Base-by-base conservation (phyloP, 116 monocot genomes). In the Cymodocea nodosa region DNA sequence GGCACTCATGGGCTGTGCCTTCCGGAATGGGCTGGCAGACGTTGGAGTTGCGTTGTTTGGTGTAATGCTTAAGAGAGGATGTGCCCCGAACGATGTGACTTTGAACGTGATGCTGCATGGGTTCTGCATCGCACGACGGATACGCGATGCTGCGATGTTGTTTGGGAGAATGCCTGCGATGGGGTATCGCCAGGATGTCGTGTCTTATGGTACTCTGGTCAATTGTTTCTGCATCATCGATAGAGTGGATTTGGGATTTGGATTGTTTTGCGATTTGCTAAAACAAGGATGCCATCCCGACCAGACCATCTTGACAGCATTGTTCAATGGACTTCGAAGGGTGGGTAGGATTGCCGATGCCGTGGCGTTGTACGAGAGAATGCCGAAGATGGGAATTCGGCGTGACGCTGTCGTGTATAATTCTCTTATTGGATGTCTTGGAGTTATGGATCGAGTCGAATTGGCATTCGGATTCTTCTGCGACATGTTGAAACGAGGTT, bases 61-160 rank as follows among this genome's bases (percentile, higher is more conserved):
- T 10, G 37, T 15, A 17, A 44, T 75, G 44, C 55, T 70, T 0
- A 52, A 51, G 16, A 23, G 23, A 8, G 66, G 71, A 40, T 65
- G 72, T 20, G 37, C 23, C 30, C 75, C 70, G 0, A 50, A 63
- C 35, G 52, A 71, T 12, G 54, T 72, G 10, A 62, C 68, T 1
- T 75, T 71, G 35, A 66, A 56, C 17, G 64, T 71, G 1, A n/a
- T 75, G 22, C 50, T 77, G 15, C 40, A 80, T 30, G 76, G 63
- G 17, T 44, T 44, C 44, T 44, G 44, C 44, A 1, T 44, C 44
- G 44, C 15, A 36, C 18, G 15, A 39, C 34, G 23, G 13, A 11
- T 73, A 2, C 15, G 35, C 10, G 64, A 78, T 22, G 73, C 78
- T 13, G 19, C 57, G 8, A 23, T 58, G 16, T 15, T 78, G 16